Percentiles rank a stretch among this genome's conserved stretches.
Evolutionary conservation across 2,329 filamentous ascomycete species (phyloP).

Genomic region (Ophiostoma pallidulum): DNA sequence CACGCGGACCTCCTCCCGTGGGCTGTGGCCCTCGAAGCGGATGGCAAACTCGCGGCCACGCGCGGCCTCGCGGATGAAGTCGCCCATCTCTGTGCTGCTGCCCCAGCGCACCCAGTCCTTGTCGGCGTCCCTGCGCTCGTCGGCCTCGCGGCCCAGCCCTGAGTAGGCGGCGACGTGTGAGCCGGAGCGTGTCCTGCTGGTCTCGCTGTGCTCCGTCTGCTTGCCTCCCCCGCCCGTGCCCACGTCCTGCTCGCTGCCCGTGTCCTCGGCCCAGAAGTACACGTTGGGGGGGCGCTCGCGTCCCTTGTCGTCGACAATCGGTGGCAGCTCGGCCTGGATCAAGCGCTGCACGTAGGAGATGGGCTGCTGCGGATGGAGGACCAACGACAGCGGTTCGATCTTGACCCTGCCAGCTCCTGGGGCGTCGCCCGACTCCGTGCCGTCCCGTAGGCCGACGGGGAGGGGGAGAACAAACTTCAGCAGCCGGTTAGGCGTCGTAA

Average conservation of each 20-base stretch:
- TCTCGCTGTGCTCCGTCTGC: neutral
- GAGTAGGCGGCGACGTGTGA: conserved; percentile 57
- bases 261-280: conserved; percentile 71
- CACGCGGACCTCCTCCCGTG: conserved; percentile 62
- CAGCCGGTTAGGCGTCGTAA: conserved; percentile 71
- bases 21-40: conserved; percentile 58
- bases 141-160: conserved; percentile 54
- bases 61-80: conserved; percentile 87
- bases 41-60: conserved; percentile 77
- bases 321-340: conserved; percentile 78
- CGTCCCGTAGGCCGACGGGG: conserved; percentile 34
- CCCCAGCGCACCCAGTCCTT: conserved; percentile 79
- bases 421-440: conserved; percentile 25
- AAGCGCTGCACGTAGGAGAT: conserved; percentile 82
- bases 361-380: conserved; percentile 84
- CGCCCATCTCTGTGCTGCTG: conserved; percentile 78
- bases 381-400: conserved; percentile 75
- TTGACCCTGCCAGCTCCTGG: conserved; percentile 19
- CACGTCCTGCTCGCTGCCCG: conserved; percentile 36
- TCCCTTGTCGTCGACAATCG: conserved; percentile 49
- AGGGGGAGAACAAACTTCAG: conserved; percentile 75
- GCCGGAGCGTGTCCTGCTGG: conserved; percentile 9
- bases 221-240: neutral
- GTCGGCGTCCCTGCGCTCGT: conserved; percentile 32
- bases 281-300: conserved; percentile 63